Evolutionary conservation across 768 basidiomycete species (phyloP).

Genomic region (Leccinum fibrillosum): DNA sequence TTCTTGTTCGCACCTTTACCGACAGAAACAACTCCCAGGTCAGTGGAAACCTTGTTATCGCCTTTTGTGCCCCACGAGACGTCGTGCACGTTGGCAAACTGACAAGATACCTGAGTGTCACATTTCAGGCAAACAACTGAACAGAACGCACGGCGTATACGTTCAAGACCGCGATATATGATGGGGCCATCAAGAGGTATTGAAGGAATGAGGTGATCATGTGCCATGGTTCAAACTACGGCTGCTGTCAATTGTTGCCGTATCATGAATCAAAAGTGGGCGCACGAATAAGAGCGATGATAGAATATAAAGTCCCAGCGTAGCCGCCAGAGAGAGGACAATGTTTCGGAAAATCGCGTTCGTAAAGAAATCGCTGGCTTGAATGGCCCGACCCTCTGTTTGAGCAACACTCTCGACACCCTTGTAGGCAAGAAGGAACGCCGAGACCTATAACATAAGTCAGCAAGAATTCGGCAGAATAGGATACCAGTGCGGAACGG

Average conservation of each 20-base stretch:
- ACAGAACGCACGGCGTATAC: constrained; percentile 64
- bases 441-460: constrained; percentile 50
- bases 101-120: neutral
- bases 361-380: constrained; percentile 61
- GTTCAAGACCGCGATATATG: constrained; percentile 91
- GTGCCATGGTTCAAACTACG: constrained; percentile 94
- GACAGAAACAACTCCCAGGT: constrained; percentile 78
- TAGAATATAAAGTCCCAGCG: constrained; percentile 83
- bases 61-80: constrained; percentile 97
- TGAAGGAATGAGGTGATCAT: constrained; percentile 97
- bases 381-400: constrained; percentile 44
- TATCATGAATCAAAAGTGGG: constrained; percentile 11
- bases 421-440: constrained; percentile 81
- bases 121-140: neutral
- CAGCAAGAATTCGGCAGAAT: constrained; percentile 3
- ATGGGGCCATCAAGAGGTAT: constrained; percentile 88
- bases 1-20: constrained; percentile 58
- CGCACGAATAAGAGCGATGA: constrained; percentile 83
- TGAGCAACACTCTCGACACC: constrained; percentile 62
- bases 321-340: constrained; percentile 80
- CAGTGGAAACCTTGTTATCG: constrained; percentile 80
- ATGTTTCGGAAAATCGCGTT: constrained; percentile 84
- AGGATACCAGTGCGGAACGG: constrained; percentile 19
- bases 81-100: constrained; percentile 89
- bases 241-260: neutral